Evolutionary conservation across 2,329 filamentous ascomycete genomes (phyloP).

Genomic region (Neoascochyta sp.): DNA sequence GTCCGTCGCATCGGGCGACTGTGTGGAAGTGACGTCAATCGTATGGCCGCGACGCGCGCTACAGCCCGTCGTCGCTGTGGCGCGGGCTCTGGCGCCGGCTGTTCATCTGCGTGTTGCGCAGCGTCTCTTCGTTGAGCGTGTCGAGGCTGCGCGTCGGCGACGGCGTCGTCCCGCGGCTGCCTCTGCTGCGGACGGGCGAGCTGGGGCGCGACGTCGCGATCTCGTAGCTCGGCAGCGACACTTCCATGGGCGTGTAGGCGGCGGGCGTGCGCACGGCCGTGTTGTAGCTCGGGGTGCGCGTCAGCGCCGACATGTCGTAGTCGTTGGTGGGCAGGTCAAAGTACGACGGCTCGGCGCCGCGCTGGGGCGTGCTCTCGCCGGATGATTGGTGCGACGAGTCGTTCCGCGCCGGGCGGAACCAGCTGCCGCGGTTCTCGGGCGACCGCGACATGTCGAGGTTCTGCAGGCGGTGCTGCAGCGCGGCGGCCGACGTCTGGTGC

Average conservation of each 20-base stretch:
- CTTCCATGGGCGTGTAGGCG: constrained; percentile 36
- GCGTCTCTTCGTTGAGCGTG: constrained; percentile 37
- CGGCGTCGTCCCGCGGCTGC: constrained; percentile 32
- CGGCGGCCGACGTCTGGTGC: constrained; percentile 50
- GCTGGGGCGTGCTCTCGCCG: constrained; percentile 36
- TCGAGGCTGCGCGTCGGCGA: constrained; percentile 33
- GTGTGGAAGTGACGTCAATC: too few species aligned
- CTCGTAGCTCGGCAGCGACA: constrained; percentile 44
- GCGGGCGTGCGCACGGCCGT: constrained; percentile 47
- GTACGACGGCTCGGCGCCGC: constrained; percentile 17
- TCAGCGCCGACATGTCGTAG: constrained; percentile 46
- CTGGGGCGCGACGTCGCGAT: constrained; percentile 45
- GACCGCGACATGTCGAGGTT: constrained; percentile 47
- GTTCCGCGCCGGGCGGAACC: constrained; percentile 15
- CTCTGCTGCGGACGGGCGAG: constrained; percentile 32
- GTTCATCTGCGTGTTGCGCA: constrained; percentile 37
- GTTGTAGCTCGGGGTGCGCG: constrained; percentile 51
- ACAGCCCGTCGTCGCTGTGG: constrained; percentile 27
- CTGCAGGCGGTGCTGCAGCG: constrained; percentile 66
- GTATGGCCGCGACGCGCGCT: too few species aligned
- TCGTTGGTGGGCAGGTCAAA: constrained; percentile 18
- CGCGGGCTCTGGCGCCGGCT: constrained; percentile 23
- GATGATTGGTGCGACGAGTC: constrained; percentile 30
- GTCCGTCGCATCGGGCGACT: too few species aligned
- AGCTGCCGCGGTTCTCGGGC: constrained; percentile 33